phyloP scores from a whole-genome alignment of 2,329 filamentous ascomycete species.

The Zymoseptoria pseudotritici region DNA sequence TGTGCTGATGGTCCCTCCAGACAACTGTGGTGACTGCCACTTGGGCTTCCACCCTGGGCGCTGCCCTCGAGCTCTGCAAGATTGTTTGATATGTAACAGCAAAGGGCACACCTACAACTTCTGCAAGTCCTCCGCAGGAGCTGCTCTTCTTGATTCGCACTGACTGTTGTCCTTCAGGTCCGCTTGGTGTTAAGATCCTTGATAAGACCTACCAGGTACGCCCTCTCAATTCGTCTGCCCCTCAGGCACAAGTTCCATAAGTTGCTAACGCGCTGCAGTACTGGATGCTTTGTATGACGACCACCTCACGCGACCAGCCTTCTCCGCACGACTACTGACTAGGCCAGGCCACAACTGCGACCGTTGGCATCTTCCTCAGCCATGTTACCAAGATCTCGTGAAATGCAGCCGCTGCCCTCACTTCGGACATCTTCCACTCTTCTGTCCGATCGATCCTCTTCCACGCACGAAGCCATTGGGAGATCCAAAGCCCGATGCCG shows the following conservation, averaged over 20 bases:
- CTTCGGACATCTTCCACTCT: slow-evolving; percentile 17
- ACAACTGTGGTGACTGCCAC: slow-evolving; percentile 20
- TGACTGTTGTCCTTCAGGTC: slow-evolving; percentile 1
- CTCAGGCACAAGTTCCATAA: background rate
- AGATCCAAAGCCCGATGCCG: background rate
- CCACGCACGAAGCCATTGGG: background rate
- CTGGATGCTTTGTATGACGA: background rate
- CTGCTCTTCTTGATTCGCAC: too few species aligned
- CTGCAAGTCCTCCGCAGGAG: slow-evolving; percentile 1
- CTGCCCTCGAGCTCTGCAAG: slow-evolving; percentile 11
- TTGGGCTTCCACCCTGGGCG: slow-evolving; percentile 12
- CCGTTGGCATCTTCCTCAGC: slow-evolving; percentile 19
- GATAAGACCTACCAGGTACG: slow-evolving; percentile 8
- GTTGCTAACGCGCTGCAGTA: background rate
- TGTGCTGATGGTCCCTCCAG: background rate
- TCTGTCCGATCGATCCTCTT: slow-evolving; percentile 16
- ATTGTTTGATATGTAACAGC: slow-evolving; percentile 15
- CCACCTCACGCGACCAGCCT: background rate
- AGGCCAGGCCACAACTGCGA: slow-evolving; percentile 18
- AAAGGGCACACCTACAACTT: slow-evolving; percentile 15
- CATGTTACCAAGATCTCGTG: slow-evolving; percentile 8
- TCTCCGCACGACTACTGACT: background rate
- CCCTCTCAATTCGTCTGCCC: background rate
- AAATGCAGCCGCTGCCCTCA: slow-evolving; percentile 15
- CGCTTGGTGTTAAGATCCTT: slow-evolving; percentile 6